Conservation (phyloP, 1,284 basidiomycete species). For the Cryptococcus wingfieldii region DNA sequence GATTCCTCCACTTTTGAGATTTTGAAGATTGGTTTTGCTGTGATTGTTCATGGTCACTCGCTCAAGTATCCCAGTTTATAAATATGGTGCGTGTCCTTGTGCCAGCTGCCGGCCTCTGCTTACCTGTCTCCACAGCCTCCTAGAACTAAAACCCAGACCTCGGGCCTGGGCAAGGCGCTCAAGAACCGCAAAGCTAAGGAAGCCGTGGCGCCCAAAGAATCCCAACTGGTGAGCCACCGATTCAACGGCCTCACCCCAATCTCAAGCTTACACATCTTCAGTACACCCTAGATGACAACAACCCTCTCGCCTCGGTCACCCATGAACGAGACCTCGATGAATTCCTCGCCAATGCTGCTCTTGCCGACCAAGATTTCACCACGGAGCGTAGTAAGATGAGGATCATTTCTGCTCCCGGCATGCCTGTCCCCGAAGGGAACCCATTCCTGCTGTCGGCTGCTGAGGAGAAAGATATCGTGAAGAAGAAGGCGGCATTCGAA, state of each 20-base stretch:
- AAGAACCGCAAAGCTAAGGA: slow-evolving; percentile 84
- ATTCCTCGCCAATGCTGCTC: slow-evolving; percentile 89
- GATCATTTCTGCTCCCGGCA: slow-evolving; percentile 68
- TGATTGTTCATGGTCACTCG: too few species aligned
- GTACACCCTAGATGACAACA: slow-evolving; percentile 74
- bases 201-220: slow-evolving; percentile 65
- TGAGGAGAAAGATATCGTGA: slow-evolving; percentile 71
- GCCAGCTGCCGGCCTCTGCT: too few species aligned
- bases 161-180: slow-evolving; percentile 82
- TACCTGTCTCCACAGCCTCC: slow-evolving; percentile 15
- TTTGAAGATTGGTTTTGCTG: too few species aligned
- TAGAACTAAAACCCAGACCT: slow-evolving; percentile 40
- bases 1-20: too few species aligned
- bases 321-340: slow-evolving; percentile 95
- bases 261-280: slow-evolving; percentile 35
- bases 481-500: slow-evolving; percentile 69
- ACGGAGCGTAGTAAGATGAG: slow-evolving; percentile 91
- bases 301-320: slow-evolving; percentile 83
- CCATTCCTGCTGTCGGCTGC: slow-evolving; percentile 80
- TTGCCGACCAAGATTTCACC: slow-evolving; percentile 96
- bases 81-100: too few species aligned
- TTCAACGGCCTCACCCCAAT: not conserved
- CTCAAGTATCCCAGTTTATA: too few species aligned
- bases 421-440: slow-evolving; percentile 58
- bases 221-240: slow-evolving; percentile 61